phyloP scores from a whole-genome alignment of 345 rosid species.

The Dipteronia dyeriana region DNA sequence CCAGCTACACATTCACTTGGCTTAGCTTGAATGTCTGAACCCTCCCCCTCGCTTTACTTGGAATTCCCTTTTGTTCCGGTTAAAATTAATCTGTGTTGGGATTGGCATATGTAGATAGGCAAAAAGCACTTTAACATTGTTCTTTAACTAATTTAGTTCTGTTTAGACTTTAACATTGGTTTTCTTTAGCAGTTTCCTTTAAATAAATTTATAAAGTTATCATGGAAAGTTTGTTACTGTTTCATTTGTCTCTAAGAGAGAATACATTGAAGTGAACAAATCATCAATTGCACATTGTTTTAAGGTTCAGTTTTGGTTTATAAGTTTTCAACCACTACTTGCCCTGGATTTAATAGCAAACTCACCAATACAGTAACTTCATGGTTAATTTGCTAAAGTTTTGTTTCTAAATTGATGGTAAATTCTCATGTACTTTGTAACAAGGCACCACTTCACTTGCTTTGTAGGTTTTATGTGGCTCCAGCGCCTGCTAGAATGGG shows the following conservation, averaged over 20 bases:
- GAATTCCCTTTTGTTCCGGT: neutral
- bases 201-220: neutral
- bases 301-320: neutral
- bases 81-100: neutral
- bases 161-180: neutral
- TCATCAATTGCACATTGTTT: neutral
- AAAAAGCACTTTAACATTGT: neutral
- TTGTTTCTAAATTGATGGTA: neutral
- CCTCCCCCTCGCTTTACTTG: neutral
- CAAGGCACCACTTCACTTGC: constrained; percentile 11
- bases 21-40: neutral
- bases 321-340: neutral
- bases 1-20: neutral
- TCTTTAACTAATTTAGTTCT: neutral
- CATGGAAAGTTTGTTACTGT: neutral
- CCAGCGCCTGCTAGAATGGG: constrained; percentile 87
- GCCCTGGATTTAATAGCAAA: neutral
- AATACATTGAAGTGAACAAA: neutral
- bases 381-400: neutral
- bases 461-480: constrained; percentile 78
- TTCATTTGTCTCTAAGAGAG: neutral
- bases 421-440: neutral
- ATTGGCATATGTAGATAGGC: neutral
- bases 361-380: neutral
- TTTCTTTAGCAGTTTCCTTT: neutral